A percentile compares a stretch with the other conserved stretches of the same genome.
phyloP scores from a whole-genome alignment of 228 moss, liverwort and hornwort species.

The Sphagnum magellanicum region DNA sequence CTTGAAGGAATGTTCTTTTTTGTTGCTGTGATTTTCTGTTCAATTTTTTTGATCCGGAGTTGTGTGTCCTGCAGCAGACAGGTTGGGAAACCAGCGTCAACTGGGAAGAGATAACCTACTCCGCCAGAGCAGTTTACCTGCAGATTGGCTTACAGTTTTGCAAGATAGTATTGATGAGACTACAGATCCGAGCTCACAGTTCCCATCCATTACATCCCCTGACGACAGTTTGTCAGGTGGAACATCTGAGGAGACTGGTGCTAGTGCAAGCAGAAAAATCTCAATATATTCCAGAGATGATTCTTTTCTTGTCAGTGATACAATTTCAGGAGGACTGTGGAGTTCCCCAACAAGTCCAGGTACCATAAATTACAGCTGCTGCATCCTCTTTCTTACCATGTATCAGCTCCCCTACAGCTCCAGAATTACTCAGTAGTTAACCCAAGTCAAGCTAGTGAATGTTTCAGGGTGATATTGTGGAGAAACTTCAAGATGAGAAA shows the following conservation, averaged over 20 bases:
- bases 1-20: constrained; percentile 6
- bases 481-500: neutral
- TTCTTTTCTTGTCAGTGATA: constrained; percentile 2
- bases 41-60: neutral
- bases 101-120: constrained; percentile 34
- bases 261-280: constrained; percentile 10
- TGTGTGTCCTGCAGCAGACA: neutral
- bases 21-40: neutral
- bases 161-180: constrained; percentile 38
- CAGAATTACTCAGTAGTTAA: neutral
- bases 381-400: constrained; percentile 1
- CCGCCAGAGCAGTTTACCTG: constrained; percentile 82
- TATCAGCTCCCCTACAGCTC: constrained; percentile 2
- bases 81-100: neutral
- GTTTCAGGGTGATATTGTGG: neutral
- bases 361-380: neutral
- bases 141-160: constrained; percentile 54
- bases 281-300: constrained; percentile 18
- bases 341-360: neutral
- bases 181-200: constrained; percentile 31
- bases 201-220: constrained; percentile 46
- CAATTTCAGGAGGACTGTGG: neutral
- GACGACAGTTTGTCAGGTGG: constrained; percentile 46
- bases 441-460: neutral
- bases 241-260: constrained; percentile 49